Conservation (phyloP, 2,329 filamentous ascomycete genomes). For the Aspergillus costaricaensis region DNA sequence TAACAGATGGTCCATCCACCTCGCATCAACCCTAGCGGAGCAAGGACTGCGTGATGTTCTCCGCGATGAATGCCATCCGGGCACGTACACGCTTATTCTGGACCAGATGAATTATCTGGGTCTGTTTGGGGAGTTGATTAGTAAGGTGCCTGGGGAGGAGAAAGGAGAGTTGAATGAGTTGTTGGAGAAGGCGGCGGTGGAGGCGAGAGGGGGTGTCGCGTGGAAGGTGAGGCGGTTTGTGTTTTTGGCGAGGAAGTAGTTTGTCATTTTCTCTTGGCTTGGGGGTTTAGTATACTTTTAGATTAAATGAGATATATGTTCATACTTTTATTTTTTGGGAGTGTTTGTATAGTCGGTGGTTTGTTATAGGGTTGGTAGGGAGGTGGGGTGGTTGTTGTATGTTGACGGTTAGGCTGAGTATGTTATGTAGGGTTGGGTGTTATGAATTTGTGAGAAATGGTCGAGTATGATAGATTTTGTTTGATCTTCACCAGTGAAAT, state of each 20-base stretch:
- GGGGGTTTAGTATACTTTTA: too few species aligned
- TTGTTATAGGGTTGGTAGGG: too few species aligned
- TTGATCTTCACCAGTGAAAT: too few species aligned
- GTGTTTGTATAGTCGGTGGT: too few species aligned
- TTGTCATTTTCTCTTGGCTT: too few species aligned
- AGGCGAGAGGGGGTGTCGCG: background rate
- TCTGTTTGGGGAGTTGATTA: background rate
- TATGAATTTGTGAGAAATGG: too few species aligned
- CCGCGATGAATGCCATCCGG: background rate
- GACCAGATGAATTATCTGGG: background rate
- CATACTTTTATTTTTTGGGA: too few species aligned
- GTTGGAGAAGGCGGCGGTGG: background rate
- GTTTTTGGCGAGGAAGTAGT: background rate
- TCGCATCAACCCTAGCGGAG: background rate
- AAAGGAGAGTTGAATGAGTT: background rate
- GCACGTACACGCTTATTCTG: background rate
- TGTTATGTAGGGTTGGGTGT: too few species aligned
- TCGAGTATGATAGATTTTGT: too few species aligned
- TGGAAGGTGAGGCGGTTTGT: background rate
- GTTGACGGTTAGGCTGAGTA: too few species aligned
- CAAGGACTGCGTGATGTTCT: background rate
- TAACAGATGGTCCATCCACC: background rate
- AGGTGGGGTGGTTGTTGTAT: too few species aligned
- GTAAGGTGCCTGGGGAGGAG: background rate
- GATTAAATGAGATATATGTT: too few species aligned